A percentile compares a stretch with the other conserved stretches of the same genome.
These are phyloP conservation scores for Tephrocybe rancida DNA, from an alignment of 768 basidiomycete species.

Conservation along the genomic window DNA sequence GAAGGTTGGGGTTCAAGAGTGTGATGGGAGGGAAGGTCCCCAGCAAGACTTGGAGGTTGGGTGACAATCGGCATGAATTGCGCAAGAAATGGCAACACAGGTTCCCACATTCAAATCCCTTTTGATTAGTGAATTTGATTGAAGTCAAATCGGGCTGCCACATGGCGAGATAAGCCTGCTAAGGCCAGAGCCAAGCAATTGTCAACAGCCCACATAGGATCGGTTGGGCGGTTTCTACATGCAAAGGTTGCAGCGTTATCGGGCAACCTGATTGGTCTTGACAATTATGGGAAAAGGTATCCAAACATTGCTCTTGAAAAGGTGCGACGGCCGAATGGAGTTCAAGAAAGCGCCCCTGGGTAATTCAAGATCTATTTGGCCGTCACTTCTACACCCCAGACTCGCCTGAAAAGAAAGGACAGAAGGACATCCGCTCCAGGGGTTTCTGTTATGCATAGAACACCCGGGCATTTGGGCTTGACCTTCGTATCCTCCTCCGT, in stretches of 20 bases:
- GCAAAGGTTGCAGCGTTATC: slow-evolving; percentile 1
- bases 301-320: neutral
- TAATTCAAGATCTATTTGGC: slow-evolving; percentile 1
- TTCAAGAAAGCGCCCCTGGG: neutral
- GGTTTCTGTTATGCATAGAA: slow-evolving; percentile 56
- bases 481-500: slow-evolving; percentile 34
- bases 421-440: slow-evolving; percentile 63
- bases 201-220: neutral
- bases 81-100: slow-evolving; percentile 32
- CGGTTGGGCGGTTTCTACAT: neutral
- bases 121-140: slow-evolving; percentile 26
- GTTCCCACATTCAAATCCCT: slow-evolving; percentile 22
- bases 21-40: slow-evolving; percentile 12
- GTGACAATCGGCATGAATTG: slow-evolving; percentile 34
- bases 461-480: slow-evolving; percentile 27
- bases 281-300: neutral
- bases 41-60: slow-evolving; percentile 15
- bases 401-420: slow-evolving; percentile 47
- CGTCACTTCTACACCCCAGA: slow-evolving; percentile 49
- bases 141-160: slow-evolving; percentile 22
- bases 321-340: neutral
- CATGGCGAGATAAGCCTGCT: slow-evolving; percentile 16
- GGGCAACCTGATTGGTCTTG: slow-evolving; percentile 8
- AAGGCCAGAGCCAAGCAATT: slow-evolving; percentile 5
- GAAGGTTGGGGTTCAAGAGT: slow-evolving; percentile 11